Evolutionary conservation across 768 basidiomycete genomes (phyloP), one percentile per base, ranked within the genome.

Genomic region (Mycena galopus): DNA sequence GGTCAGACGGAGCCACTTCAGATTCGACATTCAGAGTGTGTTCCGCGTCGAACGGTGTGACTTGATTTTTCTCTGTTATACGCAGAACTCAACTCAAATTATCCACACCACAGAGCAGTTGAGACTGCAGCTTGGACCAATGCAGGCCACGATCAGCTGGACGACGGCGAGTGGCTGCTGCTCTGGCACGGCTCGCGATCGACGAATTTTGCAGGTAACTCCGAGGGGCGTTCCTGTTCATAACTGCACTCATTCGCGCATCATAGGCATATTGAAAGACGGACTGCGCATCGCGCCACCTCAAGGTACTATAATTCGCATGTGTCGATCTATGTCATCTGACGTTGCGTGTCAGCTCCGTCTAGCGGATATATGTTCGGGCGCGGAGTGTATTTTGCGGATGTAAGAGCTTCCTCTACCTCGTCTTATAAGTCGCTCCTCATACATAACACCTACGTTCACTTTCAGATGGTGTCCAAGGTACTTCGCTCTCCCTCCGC

Each of bases 281-380:
- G 68, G 60, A 5, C 61, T 69, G 6, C 60, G 61, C 11, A 69
- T 69, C 19, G 61, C 68, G 16, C 68, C 68, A 39, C 61, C 61
- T 23, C 61, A 69, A 69, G 68, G 68, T 57, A 23, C 17, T 11
- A 4, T 27, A 29, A n/a, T n/a, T n/a, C n/a, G n/a, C n/a, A n/a
- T n/a, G n/a, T n/a, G n/a, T n/a, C n/a, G n/a, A n/a, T n/a, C n/a
- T n/a, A n/a, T n/a, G n/a, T n/a, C n/a, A n/a, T n/a, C n/a, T n/a
- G n/a, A n/a, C n/a, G n/a, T n/a, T n/a, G 25, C 37, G 37, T 6
- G 33, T 19, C 55, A 69, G 60, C 55, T 19, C 61, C 68, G 4
- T 69, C 68, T 14, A 63, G 17, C 11, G 67, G 67, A 1, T 68
- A 68, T 21, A 68, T 68, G 59, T 68, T 68, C 39, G 67, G 67